These are phyloP conservation scores for Achaetomiella virescens DNA, from an alignment of 495 filamentous ascomycete genomes.

Conservation along the genomic window DNA sequence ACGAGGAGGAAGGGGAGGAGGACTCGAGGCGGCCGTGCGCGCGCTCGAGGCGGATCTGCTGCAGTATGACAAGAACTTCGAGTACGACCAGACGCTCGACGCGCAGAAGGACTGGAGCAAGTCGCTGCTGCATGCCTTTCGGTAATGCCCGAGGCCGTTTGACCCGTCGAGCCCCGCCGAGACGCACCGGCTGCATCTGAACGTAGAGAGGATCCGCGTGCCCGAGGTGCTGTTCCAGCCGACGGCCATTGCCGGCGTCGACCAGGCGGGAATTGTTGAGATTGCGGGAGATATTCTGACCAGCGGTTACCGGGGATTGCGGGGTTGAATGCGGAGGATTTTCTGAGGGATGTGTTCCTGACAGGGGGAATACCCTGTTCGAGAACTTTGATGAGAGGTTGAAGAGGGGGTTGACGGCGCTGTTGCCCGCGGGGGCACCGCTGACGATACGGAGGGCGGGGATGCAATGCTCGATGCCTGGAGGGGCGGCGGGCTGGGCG, in stretches of 20 bases:
- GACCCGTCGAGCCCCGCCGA: conserved; percentile 74
- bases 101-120: conserved; percentile 94
- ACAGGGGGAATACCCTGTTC: conserved; percentile 89
- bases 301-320: conserved; percentile 59
- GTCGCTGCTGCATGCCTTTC: conserved; percentile 79
- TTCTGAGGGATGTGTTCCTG: conserved; percentile 82
- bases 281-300: conserved; percentile 79
- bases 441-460: conserved; percentile 61
- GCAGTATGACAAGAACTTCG: conserved; percentile 79
- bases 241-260: conserved; percentile 79
- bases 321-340: conserved; percentile 47
- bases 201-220: conserved; percentile 92
- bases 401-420: conserved; percentile 59
- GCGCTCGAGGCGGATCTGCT: conserved; percentile 77
- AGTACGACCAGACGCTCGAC: conserved; percentile 81
- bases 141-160: conserved; percentile 79
- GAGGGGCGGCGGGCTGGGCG: conserved; percentile 83
- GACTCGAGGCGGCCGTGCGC: conserved; percentile 69
- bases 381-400: conserved; percentile 80
- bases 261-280: conserved; percentile 89
- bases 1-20: conserved; percentile 80
- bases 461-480: conserved; percentile 82
- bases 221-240: conserved; percentile 96
- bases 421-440: conserved; percentile 61
- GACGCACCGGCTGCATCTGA: conserved; percentile 84